A percentile compares a stretch with the other conserved stretches of the same genome.
These are phyloP conservation scores for Fraxinus nigra DNA, from an alignment of 305 asterid species.

Conservation along the genomic window DNA sequence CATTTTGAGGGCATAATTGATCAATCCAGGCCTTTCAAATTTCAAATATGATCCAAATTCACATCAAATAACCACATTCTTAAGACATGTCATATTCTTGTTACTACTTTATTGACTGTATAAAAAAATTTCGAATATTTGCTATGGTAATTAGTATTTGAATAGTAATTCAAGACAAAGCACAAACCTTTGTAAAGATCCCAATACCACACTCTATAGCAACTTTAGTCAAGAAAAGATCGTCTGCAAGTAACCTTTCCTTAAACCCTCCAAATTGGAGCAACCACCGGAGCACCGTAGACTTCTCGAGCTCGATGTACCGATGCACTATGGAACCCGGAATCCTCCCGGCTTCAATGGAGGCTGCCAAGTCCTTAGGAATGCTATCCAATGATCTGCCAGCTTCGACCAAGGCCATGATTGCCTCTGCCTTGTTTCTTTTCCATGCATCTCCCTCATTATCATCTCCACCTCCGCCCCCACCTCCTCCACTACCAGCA, in stretches of 20 bases:
- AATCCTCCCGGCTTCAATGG: constrained; percentile 74
- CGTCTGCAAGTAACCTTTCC: constrained; percentile 90
- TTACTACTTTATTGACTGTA: neutral
- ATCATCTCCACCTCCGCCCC: constrained; percentile 27
- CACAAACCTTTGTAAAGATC: constrained; percentile 75
- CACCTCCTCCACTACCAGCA: constrained; percentile 31
- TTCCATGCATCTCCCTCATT: constrained; percentile 60
- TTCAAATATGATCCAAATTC: neutral
- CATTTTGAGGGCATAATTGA: neutral
- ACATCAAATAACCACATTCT: neutral
- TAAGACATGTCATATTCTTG: neutral
- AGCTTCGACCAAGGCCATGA: constrained; percentile 69
- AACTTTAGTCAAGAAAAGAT: constrained; percentile 92
- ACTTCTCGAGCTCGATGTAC: constrained; percentile 75
- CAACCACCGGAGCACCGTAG: constrained; percentile 64
- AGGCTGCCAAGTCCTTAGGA: constrained; percentile 78
- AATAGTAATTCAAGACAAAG: neutral
- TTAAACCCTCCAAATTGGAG: constrained; percentile 78
- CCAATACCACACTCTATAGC: constrained; percentile 95
- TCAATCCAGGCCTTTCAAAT: neutral
- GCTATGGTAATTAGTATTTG: neutral
- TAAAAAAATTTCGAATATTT: neutral
- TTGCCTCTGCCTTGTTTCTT: constrained; percentile 65
- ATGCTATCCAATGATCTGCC: constrained; percentile 77
- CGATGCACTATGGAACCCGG: constrained; percentile 61